These are phyloP conservation scores for Tuber melanosporum DNA, from an alignment of 495 filamentous ascomycete species.

Conservation along the genomic window DNA sequence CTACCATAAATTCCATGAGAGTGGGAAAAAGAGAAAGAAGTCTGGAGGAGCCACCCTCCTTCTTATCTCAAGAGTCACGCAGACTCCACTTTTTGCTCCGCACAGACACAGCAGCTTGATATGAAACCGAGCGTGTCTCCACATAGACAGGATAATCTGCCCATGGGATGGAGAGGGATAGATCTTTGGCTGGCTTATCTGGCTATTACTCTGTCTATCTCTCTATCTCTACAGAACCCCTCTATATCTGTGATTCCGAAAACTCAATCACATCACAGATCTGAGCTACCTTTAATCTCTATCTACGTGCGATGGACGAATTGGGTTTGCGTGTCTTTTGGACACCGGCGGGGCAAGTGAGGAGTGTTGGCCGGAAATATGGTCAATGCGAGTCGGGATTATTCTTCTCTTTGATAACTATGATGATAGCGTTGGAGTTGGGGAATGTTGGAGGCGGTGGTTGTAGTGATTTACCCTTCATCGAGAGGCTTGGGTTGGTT, in stretches of 20 bases:
- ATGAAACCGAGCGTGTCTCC: constrained; percentile 5
- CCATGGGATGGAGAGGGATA: neutral
- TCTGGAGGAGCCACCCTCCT: neutral
- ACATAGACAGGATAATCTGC: neutral
- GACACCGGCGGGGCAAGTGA: neutral
- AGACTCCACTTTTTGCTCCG: neutral
- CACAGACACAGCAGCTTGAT: constrained; percentile 1
- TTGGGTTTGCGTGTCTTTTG: neutral
- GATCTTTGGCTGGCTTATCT: constrained; percentile 4
- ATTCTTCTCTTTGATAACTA: neutral
- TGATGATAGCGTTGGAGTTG: neutral
- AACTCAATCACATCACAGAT: neutral
- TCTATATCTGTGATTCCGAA: neutral
- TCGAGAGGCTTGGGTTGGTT: constrained; percentile 3
- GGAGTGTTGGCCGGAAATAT: neutral
- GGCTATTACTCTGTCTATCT: neutral
- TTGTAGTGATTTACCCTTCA: constrained; percentile 3
- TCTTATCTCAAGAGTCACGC: constrained; percentile 1
- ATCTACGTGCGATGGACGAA: neutral
- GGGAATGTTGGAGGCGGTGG: neutral
- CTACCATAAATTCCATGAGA: neutral
- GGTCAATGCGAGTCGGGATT: neutral
- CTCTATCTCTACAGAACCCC: constrained; percentile 2
- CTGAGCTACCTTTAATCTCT: neutral
- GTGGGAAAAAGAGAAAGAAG: neutral